A percentile compares a stretch with the other conserved stretches of the same genome.
phyloP scores from a whole-genome alignment of 257 asterid species.

The Henckelia pumila region DNA sequence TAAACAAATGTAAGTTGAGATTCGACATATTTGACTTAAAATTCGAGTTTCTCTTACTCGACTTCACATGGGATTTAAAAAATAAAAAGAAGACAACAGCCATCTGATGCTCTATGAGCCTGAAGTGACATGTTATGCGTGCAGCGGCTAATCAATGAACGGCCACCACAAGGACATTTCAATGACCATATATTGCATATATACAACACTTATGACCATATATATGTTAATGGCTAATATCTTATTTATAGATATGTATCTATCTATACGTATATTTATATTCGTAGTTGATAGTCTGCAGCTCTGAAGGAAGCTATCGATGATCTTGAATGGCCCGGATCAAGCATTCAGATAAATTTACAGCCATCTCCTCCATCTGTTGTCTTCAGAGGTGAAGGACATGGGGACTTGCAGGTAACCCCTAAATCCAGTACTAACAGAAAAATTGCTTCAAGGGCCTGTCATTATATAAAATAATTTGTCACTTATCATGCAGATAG shows the following conservation, averaged over 20 bases:
- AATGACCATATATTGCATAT: neutral
- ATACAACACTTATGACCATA: too few relatives aligned
- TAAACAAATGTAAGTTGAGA: neutral
- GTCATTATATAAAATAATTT: neutral
- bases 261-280: neutral
- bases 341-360: constrained; percentile 72
- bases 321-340: constrained; percentile 99
- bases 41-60: neutral
- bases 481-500: constrained; percentile 58
- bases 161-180: neutral
- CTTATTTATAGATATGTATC: too few relatives aligned
- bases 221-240: neutral
- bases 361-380: constrained; percentile 85
- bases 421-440: neutral
- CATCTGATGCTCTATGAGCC: neutral
- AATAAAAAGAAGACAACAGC: neutral
- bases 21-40: neutral
- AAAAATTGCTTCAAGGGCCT: neutral
- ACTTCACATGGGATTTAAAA: neutral
- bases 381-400: constrained; percentile 88
- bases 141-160: neutral
- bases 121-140: neutral
- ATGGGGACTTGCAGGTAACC: constrained; percentile 90
- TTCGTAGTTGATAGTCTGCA: constrained; percentile 63
- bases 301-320: constrained; percentile 95